These are phyloP conservation scores for Trametes sp. DNA, from an alignment of 1,284 basidiomycete species.

Conservation along the genomic window DNA sequence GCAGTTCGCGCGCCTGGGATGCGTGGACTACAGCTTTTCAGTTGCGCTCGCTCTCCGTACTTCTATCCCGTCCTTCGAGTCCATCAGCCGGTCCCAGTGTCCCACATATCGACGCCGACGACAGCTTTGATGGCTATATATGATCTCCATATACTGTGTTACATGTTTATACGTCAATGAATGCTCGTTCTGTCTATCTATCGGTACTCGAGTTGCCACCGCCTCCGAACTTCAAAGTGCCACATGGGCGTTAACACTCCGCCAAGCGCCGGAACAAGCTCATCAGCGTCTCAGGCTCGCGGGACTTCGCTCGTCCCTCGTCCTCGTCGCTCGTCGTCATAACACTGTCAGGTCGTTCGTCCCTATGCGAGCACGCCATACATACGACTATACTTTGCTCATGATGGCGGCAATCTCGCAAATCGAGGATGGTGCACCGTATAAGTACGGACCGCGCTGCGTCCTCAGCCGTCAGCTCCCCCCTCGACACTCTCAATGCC, in stretches of 20 bases:
- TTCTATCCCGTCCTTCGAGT: neutral
- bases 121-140: neutral
- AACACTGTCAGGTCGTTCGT: neutral
- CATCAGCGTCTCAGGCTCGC: neutral
- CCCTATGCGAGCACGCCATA: neutral
- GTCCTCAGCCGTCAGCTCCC: neutral
- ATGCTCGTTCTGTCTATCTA: too few species aligned
- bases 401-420: neutral
- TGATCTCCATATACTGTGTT: neutral
- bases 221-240: too few species aligned
- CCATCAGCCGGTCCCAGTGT: neutral
- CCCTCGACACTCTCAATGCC: neutral
- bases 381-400: neutral
- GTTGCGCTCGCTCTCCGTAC: neutral
- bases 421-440: neutral
- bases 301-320: too few species aligned
- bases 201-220: too few species aligned
- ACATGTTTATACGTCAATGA: too few species aligned
- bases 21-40: neutral
- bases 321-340: neutral
- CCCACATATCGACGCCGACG: neutral
- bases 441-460: neutral
- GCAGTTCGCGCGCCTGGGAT: neutral
- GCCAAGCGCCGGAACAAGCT: neutral
- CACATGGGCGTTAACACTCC: too few species aligned